These are phyloP conservation scores for Penicillium hordei DNA, from an alignment of 2,329 filamentous ascomycete species.

Conservation along the genomic window DNA sequence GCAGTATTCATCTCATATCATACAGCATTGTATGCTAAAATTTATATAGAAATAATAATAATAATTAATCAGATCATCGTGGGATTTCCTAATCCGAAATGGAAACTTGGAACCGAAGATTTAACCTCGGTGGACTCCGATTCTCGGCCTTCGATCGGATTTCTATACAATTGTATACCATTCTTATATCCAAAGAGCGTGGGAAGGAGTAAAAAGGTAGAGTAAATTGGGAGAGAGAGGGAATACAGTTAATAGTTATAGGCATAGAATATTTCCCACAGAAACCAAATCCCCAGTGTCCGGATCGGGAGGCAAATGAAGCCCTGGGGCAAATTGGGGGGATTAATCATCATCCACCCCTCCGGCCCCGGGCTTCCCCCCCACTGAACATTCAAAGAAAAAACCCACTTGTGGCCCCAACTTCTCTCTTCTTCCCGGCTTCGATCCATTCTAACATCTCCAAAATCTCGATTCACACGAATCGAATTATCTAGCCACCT, in stretches of 20 bases:
- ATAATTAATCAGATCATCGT: not conserved
- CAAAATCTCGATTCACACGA: not conserved
- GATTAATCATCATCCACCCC: conserved; percentile 24
- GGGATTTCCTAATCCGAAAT: not conserved
- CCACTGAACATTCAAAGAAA: conserved; percentile 17
- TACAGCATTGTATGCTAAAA: not conserved
- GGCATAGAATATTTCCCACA: not conserved
- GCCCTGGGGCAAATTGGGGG: conserved; percentile 1
- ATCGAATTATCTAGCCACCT: not conserved
- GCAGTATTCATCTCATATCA: not conserved
- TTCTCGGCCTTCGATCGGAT: conserved; percentile 1
- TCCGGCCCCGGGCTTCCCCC: conserved; percentile 6
- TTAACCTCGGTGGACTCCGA: conserved; percentile 8
- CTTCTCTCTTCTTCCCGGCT: conserved; percentile 1
- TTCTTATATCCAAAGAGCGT: not conserved
- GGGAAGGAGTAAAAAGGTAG: not conserved
- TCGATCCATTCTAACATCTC: conserved; percentile 2
- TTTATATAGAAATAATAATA: not conserved
- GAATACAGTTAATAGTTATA: not conserved
- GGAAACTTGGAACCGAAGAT: conserved; percentile 5
- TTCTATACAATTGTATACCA: not conserved
- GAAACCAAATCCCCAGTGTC: not conserved
- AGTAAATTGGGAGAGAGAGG: not conserved
- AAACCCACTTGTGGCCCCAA: conserved; percentile 20
- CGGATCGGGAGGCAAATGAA: conserved; percentile 4